These are phyloP conservation scores for Salix udensis DNA, from an alignment of 345 rosid species.

Conservation along the genomic window DNA sequence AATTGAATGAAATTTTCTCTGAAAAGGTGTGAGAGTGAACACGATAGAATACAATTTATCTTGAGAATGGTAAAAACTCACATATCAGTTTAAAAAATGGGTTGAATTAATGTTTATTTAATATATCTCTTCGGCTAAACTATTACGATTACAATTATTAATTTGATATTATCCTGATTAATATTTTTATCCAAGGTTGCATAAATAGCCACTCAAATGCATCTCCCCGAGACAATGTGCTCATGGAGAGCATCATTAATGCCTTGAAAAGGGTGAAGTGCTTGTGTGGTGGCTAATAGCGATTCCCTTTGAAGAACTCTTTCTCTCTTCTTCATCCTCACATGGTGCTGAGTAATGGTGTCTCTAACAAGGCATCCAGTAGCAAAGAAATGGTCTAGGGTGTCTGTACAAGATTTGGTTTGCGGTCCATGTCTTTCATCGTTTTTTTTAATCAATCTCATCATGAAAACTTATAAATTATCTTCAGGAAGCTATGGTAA, in stretches of 20 bases:
- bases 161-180: background rate
- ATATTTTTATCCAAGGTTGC: background rate
- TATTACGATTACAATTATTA: too few species aligned
- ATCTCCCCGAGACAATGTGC: constrained; percentile 25
- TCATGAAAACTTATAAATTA: background rate
- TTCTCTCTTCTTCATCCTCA: constrained; percentile 5
- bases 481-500: background rate
- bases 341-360: constrained; percentile 44
- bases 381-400: constrained; percentile 29
- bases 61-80: too few species aligned
- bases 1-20: too few species aligned
- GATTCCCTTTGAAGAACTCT: constrained; percentile 19
- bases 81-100: background rate
- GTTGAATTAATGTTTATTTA: background rate
- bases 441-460: background rate
- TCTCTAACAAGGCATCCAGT: constrained; percentile 24
- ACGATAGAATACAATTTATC: too few species aligned
- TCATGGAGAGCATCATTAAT: background rate
- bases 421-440: constrained; percentile 4
- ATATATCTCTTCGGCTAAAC: too few species aligned
- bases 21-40: too few species aligned
- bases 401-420: constrained; percentile 38
- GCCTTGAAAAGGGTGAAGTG: constrained; percentile 16
- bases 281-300: background rate
- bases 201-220: constrained; percentile 13